Evolutionary conservation across 306 rosid species (phyloP).

Genomic region (Lathyrus sativus): DNA sequence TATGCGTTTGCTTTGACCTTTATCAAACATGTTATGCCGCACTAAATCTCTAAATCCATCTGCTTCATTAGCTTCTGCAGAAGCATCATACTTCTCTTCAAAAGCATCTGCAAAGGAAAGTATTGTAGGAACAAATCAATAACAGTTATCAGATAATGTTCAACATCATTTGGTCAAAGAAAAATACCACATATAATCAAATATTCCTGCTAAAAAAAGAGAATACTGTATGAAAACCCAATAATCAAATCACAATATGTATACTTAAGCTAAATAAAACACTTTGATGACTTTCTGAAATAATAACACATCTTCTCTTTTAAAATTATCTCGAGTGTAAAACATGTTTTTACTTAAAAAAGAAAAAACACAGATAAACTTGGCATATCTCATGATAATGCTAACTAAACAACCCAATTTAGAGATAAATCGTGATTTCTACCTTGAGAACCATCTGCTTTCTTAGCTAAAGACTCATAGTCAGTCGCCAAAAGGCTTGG

Average conservation of each 20-base stretch:
- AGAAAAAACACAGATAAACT: not conserved
- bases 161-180: not conserved
- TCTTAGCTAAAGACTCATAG: slow-evolving; percentile 77
- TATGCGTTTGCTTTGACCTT: slow-evolving; percentile 98
- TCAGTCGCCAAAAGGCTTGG: slow-evolving; percentile 74
- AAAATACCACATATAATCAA: slow-evolving; percentile 12
- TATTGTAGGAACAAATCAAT: not conserved
- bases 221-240: not conserved
- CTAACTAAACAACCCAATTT: slow-evolving; percentile 3
- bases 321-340: not conserved
- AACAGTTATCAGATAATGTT: slow-evolving; percentile 4
- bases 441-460: slow-evolving; percentile 94
- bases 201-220: slow-evolving; percentile 24
- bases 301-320: not conserved
- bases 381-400: not conserved
- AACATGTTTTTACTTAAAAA: not conserved
- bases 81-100: slow-evolving; percentile 60
- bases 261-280: not conserved
- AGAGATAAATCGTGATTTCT: slow-evolving; percentile 6
- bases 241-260: not conserved
- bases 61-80: slow-evolving; percentile 60
- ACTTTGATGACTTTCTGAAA: not conserved
- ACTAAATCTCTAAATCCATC: slow-evolving; percentile 86
- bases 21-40: slow-evolving; percentile 93
- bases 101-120: slow-evolving; percentile 56